Base-by-base conservation (phyloP, 768 basidiomycete genomes). In the Leccinum arenicola region DNA sequence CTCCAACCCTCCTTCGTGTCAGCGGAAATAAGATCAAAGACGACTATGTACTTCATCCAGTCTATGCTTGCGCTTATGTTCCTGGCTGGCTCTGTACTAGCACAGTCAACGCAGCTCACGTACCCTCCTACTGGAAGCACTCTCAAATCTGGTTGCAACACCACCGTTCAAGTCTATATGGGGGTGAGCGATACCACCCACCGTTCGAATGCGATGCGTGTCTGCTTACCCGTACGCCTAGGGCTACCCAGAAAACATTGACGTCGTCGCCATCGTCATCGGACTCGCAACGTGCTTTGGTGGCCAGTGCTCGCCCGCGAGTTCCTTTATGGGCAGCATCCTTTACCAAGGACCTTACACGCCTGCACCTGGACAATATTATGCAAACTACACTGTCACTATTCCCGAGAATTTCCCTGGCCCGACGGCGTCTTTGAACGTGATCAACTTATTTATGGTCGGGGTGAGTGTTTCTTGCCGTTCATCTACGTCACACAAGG, bases 371-470 rank as follows among this genome's bases (percentile, higher is more conserved):
- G 61, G 57, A 8, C 35, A 29, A 3, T 64, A 68, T 17, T 71
- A 64, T 31, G 68, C 70, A 52, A 74, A 77, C 60, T 76, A 73
- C 49, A 70, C 74, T 1, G 66, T 76, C 10, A 60, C 57, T 3
- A 51, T 75, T 10, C 71, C 81, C 2, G 3, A 62, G 23, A 19
- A 4, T 3, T 62, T 73, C n/a, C 9, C 62, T 1, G 50, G 68
- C 47, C 76, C 75, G 3, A 9, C n/a, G 0, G 75, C 74, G 11
- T 73, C 74, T 52, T 60, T 81, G 50, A 72, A 70, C 12, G 73
- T 75, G 6, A 70, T 73, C 51, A 75, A 78, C 63, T 60, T 76
- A 0, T 65, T 73, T 29, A 64, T 81, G 59, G 69, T 78, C 19
- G 79, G 78, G 58, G 78, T 81, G 62, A 66, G 78, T 71, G 14